Percentiles rank a stretch among this genome's conserved stretches.
Conservation (phyloP, 139 green algal genomes). For the Chlorella sorokiniana region DNA sequence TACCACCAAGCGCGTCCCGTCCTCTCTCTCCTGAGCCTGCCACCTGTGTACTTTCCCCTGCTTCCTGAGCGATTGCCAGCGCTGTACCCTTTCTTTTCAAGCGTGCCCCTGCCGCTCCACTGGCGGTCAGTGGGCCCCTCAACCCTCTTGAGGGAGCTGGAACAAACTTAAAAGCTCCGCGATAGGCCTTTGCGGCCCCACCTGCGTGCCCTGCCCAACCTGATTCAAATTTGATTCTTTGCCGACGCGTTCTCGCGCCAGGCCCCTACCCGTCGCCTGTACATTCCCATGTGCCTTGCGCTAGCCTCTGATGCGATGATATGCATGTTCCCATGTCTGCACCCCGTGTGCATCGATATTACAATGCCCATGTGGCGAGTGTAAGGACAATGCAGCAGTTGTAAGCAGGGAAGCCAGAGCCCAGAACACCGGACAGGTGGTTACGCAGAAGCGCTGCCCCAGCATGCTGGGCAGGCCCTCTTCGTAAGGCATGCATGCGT, state of each 20-base stretch:
- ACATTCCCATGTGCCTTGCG: background rate
- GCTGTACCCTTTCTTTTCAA: background rate
- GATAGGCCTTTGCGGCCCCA: no score
- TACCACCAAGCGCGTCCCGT: background rate
- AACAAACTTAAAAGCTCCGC: background rate
- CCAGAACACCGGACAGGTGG: no score
- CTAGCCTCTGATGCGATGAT: background rate
- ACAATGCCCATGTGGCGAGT: no score
- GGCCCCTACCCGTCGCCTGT: no score
- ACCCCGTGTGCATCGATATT: no score
- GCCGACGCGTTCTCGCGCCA: no score
- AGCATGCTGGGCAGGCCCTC: background rate
- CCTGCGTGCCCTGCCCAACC: no score
- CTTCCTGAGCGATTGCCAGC: constrained; percentile 3
- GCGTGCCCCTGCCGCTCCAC: background rate
- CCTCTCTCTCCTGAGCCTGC: background rate
- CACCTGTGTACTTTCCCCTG: constrained; percentile 17
- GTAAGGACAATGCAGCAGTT: no score
- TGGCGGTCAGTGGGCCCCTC: no score
- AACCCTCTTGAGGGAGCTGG: background rate
- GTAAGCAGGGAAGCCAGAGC: no score
- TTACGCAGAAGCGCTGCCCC: background rate
- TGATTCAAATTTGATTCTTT: no score
- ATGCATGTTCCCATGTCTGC: background rate
- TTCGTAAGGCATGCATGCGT: background rate